A percentile compares a stretch with the other conserved stretches of the same genome.
phyloP scores from a whole-genome alignment of 768 basidiomycete species.

The Agrocybe pediades region DNA sequence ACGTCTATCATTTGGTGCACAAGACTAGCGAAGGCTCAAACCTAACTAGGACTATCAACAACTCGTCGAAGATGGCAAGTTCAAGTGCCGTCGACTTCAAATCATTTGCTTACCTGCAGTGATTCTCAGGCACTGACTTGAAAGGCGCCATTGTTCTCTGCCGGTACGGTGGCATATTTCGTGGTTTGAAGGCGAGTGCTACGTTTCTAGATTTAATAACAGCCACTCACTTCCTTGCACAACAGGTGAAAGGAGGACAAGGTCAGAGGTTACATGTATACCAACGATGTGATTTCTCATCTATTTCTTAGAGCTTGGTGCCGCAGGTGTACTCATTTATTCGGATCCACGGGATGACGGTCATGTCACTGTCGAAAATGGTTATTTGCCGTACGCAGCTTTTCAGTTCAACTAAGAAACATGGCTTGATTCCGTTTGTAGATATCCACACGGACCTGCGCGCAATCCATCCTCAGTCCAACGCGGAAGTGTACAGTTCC shows the following conservation, averaged over 20 bases:
- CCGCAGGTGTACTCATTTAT: conserved; percentile 78
- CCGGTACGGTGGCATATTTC: conserved; percentile 76
- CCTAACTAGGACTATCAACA: conserved; percentile 40
- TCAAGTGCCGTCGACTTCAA: too few species aligned
- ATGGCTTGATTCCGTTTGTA: conserved; percentile 27
- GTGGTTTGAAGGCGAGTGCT: conserved; percentile 75
- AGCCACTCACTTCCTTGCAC: conserved; percentile 6
- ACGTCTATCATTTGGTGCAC: conserved; percentile 3
- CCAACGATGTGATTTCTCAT: background rate
- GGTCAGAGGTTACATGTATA: background rate
- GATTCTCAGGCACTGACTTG: conserved; percentile 58
- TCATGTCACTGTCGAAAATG: conserved; percentile 72
- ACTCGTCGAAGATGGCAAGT: conserved; percentile 44
- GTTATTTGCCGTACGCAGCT: conserved; percentile 49
- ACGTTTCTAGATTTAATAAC: background rate
- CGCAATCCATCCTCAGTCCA: conserved; percentile 86
- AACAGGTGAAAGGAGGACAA: conserved; percentile 78
- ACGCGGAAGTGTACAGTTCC: conserved; percentile 79
- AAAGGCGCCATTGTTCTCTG: conserved; percentile 77
- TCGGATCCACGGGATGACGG: conserved; percentile 88
- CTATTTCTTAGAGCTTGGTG: conserved; percentile 60
- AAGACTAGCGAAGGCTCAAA: background rate
- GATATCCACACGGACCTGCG: conserved; percentile 85
- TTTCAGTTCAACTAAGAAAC: background rate
- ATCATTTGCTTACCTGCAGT: background rate